These are phyloP conservation scores for Trichosporon sp. DNA, from an alignment of 1,284 basidiomycete species.

Conservation along the genomic window DNA sequence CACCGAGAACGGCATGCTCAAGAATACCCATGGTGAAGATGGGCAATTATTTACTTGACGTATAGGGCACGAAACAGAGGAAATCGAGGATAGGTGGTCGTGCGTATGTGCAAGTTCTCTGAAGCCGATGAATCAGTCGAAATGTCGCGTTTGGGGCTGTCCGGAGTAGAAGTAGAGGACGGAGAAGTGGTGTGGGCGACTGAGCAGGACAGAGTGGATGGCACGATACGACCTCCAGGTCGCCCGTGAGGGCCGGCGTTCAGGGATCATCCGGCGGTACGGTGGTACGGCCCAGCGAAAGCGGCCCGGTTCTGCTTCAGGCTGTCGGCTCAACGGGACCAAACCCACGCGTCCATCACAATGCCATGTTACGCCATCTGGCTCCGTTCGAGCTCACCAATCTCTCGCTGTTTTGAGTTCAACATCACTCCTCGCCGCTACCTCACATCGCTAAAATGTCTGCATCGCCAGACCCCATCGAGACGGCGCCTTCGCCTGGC, in stretches of 20 bases:
- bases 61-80: not conserved
- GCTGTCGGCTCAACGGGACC: not conserved
- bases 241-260: not conserved
- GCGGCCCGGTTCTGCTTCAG: not conserved
- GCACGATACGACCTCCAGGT: not conserved
- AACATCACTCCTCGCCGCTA: not conserved
- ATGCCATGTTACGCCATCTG: not conserved
- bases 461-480: constrained; percentile 11
- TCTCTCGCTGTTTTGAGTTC: not conserved
- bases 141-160: not conserved
- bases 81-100: not conserved
- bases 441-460: constrained; percentile 7
- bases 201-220: not conserved
- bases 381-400: not conserved
- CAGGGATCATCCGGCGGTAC: not conserved
- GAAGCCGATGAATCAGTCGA: not conserved
- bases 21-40: constrained; percentile 33
- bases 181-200: not conserved
- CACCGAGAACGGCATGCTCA: constrained; percentile 33
- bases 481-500: constrained; percentile 1
- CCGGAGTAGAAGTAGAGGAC: not conserved
- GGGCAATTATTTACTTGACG: not conserved
- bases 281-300: not conserved
- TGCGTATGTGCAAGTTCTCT: not conserved
- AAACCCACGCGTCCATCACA: not conserved